phyloP scores from a whole-genome alignment of 371 early-diverging fungal genomes.

The Syncephalastrum racemosum region DNA sequence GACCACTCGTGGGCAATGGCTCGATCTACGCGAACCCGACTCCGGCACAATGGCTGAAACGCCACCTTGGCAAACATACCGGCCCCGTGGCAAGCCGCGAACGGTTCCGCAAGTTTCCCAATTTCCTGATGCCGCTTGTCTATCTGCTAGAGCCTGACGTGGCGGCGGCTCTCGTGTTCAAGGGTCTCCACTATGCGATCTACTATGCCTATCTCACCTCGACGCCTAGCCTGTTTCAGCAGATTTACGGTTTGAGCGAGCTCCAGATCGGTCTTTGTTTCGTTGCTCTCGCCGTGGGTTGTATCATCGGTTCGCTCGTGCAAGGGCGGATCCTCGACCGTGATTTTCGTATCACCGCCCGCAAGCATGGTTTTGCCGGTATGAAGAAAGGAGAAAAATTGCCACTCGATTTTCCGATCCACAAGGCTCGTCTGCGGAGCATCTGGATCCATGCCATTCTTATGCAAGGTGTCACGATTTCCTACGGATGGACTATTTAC shows the following conservation, averaged over 20 bases:
- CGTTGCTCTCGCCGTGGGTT: conserved; percentile 14
- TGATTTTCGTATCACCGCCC: conserved; percentile 8
- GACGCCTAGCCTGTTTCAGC: conserved; percentile 14
- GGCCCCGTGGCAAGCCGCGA: no score
- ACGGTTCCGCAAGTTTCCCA: conserved; percentile 11
- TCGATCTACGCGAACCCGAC: conserved; percentile 33
- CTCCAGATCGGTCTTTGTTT: conserved; percentile 20
- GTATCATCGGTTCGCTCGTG: conserved; percentile 12
- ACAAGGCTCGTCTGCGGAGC: conserved; percentile 27
- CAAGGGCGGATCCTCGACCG: conserved; percentile 19
- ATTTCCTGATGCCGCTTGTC: conserved; percentile 14
- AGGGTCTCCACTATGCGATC: conserved; percentile 12
- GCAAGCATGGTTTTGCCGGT: conserved; percentile 2
- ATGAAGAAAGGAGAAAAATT: conserved; percentile 15
- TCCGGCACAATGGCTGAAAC: conserved; percentile 17
- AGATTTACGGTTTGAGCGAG: conserved; percentile 14
- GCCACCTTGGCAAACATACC: background rate
- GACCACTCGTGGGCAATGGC: conserved; percentile 43
- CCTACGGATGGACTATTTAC: conserved; percentile 35
- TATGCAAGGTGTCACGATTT: conserved; percentile 15
- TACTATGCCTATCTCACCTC: conserved; percentile 14
- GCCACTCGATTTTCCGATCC: conserved; percentile 25
- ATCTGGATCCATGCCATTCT: conserved; percentile 21
- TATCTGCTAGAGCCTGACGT: conserved; percentile 20
- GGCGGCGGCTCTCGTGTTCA: conserved; percentile 6